Evolutionary conservation across 1,284 basidiomycete genomes (phyloP).

Genomic region (Marasmius sp.): DNA sequence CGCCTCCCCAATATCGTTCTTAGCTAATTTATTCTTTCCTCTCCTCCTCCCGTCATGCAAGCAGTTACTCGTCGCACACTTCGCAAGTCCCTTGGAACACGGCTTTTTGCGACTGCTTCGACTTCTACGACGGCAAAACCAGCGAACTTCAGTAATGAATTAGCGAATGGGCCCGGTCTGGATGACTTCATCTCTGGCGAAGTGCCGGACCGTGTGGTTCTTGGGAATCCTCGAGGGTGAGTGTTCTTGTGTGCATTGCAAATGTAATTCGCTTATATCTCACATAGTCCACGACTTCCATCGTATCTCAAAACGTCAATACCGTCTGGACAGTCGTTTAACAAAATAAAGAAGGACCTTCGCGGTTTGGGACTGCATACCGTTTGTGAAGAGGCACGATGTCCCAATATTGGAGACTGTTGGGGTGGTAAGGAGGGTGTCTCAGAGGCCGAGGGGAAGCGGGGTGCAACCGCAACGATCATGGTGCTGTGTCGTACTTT

Average conservation of each 20-base stretch:
- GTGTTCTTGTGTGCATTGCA: slow-evolving; percentile 21
- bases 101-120: slow-evolving; percentile 60
- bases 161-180: slow-evolving; percentile 75
- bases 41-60: slow-evolving; percentile 2
- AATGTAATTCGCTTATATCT: neutral
- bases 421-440: slow-evolving; percentile 89
- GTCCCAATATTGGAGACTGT: slow-evolving; percentile 99
- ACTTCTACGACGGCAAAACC: slow-evolving; percentile 37
- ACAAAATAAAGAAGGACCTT: slow-evolving; percentile 93
- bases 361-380: slow-evolving; percentile 91
- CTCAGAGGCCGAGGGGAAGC: slow-evolving; percentile 74
- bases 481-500: slow-evolving; percentile 65
- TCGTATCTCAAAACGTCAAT: slow-evolving; percentile 92
- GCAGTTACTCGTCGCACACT: neutral
- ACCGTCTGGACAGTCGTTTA: slow-evolving; percentile 87
- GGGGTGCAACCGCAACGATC: slow-evolving; percentile 95
- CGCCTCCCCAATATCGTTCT: neutral
- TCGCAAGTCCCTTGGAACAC: slow-evolving; percentile 17
- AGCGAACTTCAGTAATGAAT: slow-evolving; percentile 49
- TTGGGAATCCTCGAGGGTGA: slow-evolving; percentile 80
- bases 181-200: slow-evolving; percentile 84
- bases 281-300: slow-evolving; percentile 81
- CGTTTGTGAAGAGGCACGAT: slow-evolving; percentile 98
- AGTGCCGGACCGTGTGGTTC: slow-evolving; percentile 62
- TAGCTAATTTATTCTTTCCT: neutral